Evolutionary conservation across 768 basidiomycete genomes (phyloP), one percentile per base, ranked within the genome.

Genomic region (Mrakia blollopis): DNA sequence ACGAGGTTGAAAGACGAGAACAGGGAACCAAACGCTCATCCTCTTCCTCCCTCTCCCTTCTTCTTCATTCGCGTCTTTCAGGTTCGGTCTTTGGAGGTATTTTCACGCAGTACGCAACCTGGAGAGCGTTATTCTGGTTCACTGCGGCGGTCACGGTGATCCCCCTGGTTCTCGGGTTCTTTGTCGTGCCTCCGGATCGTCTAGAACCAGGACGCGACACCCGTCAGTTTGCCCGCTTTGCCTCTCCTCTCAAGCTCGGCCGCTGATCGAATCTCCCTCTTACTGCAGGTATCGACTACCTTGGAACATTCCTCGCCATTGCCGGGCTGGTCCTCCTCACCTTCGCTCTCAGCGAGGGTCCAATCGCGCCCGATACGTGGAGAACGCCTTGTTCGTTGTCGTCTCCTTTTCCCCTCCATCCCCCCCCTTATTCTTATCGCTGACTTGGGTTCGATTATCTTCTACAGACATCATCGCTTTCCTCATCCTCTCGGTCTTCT

Each of bases 311-410:
- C 23, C 82, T 93, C 21, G 83, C 89, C 73, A 92, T 91, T 0
- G 82, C 85, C 0, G 91, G 91, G 0, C 84, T 93, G 44, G 87
- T 90, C 1, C 83, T 93, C 0, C 85, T 94, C 78, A 86, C 90
- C 11, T 93, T 92, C 80, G 89, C 89, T 0, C 86, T 94, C 5
- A 88, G 89, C 68, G 88, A 91, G 79, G 91, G 89, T 9, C 86
- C 86, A n/a, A 83, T 86, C 25, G 90, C 88, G 5, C 85, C 87
- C 0, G 65, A 88, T 6, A 87, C 88, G 13, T 93, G 91, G 91
- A 83, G 82, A 14, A 89, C 89, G 6, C 79, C 84, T 7, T 88
- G 88, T 89, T 79, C 76, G 88, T 81, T 18, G 28, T 23, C 11
- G 10, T 75, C 21, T 2, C 25, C 37, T 61, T n/a, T n/a, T n/a